phyloP scores from a whole-genome alignment of 352 stramenopile genomes.

The Phytophthora parvispora region DNA sequence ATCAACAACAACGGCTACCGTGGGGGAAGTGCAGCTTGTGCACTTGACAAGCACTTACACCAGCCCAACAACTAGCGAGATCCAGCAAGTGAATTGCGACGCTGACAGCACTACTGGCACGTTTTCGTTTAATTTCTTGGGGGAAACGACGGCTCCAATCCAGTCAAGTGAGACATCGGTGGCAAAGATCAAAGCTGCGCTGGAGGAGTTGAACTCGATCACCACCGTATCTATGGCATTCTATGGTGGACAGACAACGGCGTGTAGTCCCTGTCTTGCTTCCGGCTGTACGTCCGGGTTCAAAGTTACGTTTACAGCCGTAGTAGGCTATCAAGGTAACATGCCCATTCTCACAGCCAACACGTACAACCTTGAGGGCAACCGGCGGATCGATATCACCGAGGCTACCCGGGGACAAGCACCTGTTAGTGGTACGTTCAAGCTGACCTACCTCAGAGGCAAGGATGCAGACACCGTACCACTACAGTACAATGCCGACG shows the following conservation, averaged over 20 bases:
- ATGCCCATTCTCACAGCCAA: constrained; percentile 90
- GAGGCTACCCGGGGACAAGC: constrained; percentile 88
- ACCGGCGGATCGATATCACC: constrained; percentile 88
- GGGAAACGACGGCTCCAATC: constrained; percentile 92
- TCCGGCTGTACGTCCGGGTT: constrained; percentile 78
- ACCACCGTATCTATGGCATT: constrained; percentile 89
- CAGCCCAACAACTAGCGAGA: constrained; percentile 68
- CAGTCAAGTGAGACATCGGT: constrained; percentile 73
- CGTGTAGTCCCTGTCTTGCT: constrained; percentile 77
- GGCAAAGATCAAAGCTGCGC: constrained; percentile 78
- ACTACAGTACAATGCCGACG: constrained; percentile 67
- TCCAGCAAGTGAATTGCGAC: constrained; percentile 95
- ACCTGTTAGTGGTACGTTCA: constrained; percentile 91
- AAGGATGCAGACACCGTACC: constrained; percentile 80
- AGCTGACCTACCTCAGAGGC: constrained; percentile 86
- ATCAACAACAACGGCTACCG: constrained; percentile 71
- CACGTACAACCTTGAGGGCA: constrained; percentile 91
- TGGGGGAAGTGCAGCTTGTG: constrained; percentile 93
- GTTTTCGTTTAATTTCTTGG: constrained; percentile 91
- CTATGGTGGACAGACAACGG: constrained; percentile 54
- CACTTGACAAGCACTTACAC: constrained; percentile 85
- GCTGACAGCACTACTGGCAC: constrained; percentile 78
- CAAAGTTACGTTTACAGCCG: constrained; percentile 90
- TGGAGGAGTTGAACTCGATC: constrained; percentile 94
- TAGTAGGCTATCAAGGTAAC: constrained; percentile 85